A percentile compares a stretch with the other conserved stretches of the same genome.
Evolutionary conservation across 2,329 filamentous ascomycete species (phyloP).

Genomic region (Talaromyces atroroseus): DNA sequence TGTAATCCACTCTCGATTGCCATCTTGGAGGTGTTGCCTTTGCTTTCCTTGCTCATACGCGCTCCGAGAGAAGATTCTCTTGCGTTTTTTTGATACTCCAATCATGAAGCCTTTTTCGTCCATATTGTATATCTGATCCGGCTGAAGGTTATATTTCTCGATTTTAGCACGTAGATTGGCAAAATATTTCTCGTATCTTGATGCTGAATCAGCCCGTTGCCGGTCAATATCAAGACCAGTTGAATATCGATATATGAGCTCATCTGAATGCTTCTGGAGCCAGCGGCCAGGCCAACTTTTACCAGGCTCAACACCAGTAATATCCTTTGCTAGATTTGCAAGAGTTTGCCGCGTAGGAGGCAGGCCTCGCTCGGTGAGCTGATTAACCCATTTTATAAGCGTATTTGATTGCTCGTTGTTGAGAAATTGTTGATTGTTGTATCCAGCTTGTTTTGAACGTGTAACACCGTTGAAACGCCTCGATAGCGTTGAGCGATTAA

Average conservation of each 20-base stretch:
- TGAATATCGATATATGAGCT: constrained; percentile 1
- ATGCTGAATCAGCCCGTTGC: no score
- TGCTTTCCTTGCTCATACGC: no score
- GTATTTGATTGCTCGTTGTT: not conserved
- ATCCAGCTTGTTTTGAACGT: constrained; percentile 1
- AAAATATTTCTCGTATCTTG: no score
- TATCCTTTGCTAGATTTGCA: not conserved
- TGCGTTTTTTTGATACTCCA: no score
- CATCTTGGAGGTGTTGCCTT: no score
- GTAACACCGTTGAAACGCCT: not conserved
- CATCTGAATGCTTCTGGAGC: not conserved
- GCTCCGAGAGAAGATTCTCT: no score
- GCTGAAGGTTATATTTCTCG: no score
- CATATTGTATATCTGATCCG: no score
- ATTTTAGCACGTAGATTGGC: no score
- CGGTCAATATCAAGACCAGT: not conserved
- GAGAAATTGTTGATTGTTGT: not conserved
- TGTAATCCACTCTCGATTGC: no score
- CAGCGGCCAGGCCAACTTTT: not conserved
- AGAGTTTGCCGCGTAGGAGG: not conserved
- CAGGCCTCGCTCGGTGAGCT: not conserved
- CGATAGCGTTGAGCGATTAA: not conserved
- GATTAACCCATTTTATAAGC: constrained; percentile 6
- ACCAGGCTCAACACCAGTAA: not conserved
- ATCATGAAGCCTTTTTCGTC: no score